Percentiles rank a stretch among this genome's conserved stretches.
These are phyloP conservation scores for Phoenix dactylifera DNA, from an alignment of 176 grass and related monocot genomes.

Conservation along the genomic window DNA sequence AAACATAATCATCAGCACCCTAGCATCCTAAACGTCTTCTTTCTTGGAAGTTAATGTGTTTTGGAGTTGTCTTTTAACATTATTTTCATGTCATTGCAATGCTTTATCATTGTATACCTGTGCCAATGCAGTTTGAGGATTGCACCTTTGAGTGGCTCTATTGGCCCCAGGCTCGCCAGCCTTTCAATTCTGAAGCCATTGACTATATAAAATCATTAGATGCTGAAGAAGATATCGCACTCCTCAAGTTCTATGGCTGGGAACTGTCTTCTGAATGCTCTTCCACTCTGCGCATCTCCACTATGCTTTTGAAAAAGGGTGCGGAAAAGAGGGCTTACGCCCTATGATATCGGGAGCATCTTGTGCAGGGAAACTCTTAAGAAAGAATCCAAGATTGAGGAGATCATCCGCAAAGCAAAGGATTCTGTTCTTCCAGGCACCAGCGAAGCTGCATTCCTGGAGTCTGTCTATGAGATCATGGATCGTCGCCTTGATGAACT, in stretches of 20 bases:
- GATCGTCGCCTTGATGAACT: constrained; percentile 5
- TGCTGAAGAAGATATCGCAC: constrained; percentile 9
- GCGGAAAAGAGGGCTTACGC: constrained; percentile 4
- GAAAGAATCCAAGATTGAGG: constrained; percentile 11
- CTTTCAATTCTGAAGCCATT: not conserved
- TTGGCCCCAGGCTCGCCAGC: constrained; percentile 6
- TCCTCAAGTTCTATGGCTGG: not conserved
- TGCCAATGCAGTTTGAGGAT: constrained; percentile 7
- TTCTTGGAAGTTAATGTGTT: too few relatives aligned
- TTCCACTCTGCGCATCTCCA: constrained; percentile 11
- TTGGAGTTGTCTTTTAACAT: not conserved
- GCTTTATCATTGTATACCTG: not conserved
- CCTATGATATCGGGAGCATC: constrained; percentile 16
- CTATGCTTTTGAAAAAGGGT: constrained; percentile 12
- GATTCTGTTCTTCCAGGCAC: constrained; percentile 1
- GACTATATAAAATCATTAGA: constrained; percentile 10
- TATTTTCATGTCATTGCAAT: not conserved
- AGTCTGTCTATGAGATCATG: constrained; percentile 7
- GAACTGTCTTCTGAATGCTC: constrained; percentile 4
- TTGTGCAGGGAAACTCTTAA: constrained; percentile 2
- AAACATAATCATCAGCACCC: too few relatives aligned
- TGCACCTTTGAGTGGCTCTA: constrained; percentile 12
- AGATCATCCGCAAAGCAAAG: constrained; percentile 7
- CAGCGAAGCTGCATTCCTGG: constrained; percentile 7
- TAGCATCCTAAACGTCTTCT: too few relatives aligned